These are phyloP conservation scores for Fusarium succisae DNA, from an alignment of 2,329 filamentous ascomycete genomes.

Conservation along the genomic window DNA sequence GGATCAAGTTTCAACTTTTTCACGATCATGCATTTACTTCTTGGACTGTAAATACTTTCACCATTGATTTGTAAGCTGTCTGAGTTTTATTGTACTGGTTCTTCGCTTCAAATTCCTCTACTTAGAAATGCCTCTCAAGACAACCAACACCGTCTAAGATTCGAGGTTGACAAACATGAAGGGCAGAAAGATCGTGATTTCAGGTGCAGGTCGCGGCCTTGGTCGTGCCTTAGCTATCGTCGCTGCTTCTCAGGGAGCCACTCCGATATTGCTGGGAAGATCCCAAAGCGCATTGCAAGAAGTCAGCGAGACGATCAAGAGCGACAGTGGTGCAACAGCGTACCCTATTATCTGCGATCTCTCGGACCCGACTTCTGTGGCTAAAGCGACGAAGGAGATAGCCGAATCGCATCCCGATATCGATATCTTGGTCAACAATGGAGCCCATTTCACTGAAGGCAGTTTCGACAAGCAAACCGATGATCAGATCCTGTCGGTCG, in stretches of 20 bases:
- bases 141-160: neutral
- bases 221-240: neutral
- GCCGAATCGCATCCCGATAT: neutral
- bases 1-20: neutral
- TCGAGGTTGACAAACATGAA: neutral
- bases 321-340: neutral
- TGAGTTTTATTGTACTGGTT: rapidly evolving
- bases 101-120: rapidly evolving
- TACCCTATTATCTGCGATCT: neutral
- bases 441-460: neutral
- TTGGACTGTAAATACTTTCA: too few relatives aligned
- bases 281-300: neutral
- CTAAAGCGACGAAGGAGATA: neutral
- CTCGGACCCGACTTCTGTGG: neutral
- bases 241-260: neutral
- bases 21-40: neutral
- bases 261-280: neutral
- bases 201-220: neutral
- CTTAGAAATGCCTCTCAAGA: rapidly evolving
- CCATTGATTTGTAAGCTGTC: rapidly evolving
- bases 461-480: neutral
- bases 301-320: neutral
- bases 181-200: neutral
- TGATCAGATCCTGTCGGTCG: neutral
- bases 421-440: neutral